Conservation (phyloP, 2,329 filamentous ascomycete species). For the Aureobasidium uvarum region DNA sequence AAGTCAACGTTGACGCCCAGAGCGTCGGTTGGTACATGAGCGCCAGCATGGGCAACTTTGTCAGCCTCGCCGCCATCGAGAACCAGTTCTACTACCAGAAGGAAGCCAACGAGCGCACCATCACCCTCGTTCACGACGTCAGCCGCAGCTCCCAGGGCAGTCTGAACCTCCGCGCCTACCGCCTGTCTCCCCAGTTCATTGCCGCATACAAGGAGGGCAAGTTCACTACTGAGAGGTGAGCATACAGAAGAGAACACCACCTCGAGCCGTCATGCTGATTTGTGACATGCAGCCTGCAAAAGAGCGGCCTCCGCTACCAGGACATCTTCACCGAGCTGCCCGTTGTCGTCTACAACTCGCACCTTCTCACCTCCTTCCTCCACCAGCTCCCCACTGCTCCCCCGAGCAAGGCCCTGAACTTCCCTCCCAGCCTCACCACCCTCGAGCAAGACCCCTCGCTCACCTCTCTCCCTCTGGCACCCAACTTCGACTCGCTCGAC, state of each 20-base stretch:
- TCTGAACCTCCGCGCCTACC: slow-evolving; percentile 86
- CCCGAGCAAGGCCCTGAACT: slow-evolving; percentile 60
- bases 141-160: slow-evolving; percentile 92
- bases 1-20: slow-evolving; percentile 98
- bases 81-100: slow-evolving; percentile 98
- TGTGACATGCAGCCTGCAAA: slow-evolving; percentile 69
- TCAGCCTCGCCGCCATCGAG: slow-evolving; percentile 93
- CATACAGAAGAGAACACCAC: slow-evolving; percentile 1
- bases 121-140: slow-evolving; percentile 91
- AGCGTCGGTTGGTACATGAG: slow-evolving; percentile 98
- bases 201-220: slow-evolving; percentile 92
- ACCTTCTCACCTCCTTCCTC: slow-evolving; percentile 91
- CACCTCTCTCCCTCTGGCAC: slow-evolving; percentile 67
- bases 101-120: slow-evolving; percentile 78
- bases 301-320: slow-evolving; percentile 88
- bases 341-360: slow-evolving; percentile 90
- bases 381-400: slow-evolving; percentile 79
- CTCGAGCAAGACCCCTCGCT: slow-evolving; percentile 63
- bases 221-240: slow-evolving; percentile 93
- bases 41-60: slow-evolving; percentile 97
- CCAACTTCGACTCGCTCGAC: slow-evolving; percentile 85
- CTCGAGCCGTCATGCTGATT: slow-evolving; percentile 31
- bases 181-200: slow-evolving; percentile 84
- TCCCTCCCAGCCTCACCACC: slow-evolving; percentile 76
- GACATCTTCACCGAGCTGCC: slow-evolving; percentile 92